Conservation (phyloP, 805 yeast species). For the Tetrapisispora iriomotensis region DNA sequence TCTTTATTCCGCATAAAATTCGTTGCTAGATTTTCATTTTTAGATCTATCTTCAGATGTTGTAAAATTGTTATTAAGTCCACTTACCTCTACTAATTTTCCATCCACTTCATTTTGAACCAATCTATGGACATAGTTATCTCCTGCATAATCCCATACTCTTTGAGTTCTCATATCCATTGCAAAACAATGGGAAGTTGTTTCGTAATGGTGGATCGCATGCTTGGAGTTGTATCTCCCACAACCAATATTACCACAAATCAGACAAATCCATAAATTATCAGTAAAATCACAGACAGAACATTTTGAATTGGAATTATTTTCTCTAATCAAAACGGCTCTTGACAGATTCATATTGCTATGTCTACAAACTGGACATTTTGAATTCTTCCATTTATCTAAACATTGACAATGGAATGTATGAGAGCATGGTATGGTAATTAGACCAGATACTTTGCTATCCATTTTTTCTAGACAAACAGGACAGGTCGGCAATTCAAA, state of each 20-base stretch:
- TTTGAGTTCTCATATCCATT: slow-evolving; percentile 72
- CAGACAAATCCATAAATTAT: slow-evolving; percentile 79
- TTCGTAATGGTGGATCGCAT: slow-evolving; percentile 74
- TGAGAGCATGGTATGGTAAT: slow-evolving; percentile 88
- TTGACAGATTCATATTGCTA: slow-evolving; percentile 36
- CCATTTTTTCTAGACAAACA: slow-evolving; percentile 84
- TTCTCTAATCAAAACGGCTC: slow-evolving; percentile 22
- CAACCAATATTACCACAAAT: slow-evolving; percentile 91
- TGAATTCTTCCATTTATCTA: slow-evolving; percentile 82
- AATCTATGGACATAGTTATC: slow-evolving; percentile 84
- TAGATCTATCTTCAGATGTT: slow-evolving; percentile 6
- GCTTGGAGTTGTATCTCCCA: slow-evolving; percentile 77
- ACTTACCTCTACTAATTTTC: slow-evolving; percentile 75
- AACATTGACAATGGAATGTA: slow-evolving; percentile 82
- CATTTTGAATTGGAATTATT: slow-evolving; percentile 32
- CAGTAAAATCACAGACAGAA: slow-evolving; percentile 44
- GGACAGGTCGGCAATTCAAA: slow-evolving; percentile 84
- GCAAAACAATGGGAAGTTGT: slow-evolving; percentile 79
- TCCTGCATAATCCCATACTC: slow-evolving; percentile 93
- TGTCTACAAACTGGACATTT: slow-evolving; percentile 87
- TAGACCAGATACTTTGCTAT: slow-evolving; percentile 66
- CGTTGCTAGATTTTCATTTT: slow-evolving; percentile 11
- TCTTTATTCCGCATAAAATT: slow-evolving; percentile 37
- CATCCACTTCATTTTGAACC: slow-evolving; percentile 77
- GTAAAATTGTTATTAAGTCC: slow-evolving; percentile 9